phyloP scores from a whole-genome alignment of 2,329 filamentous ascomycete species.

The Calcarisporium arbuscula region DNA sequence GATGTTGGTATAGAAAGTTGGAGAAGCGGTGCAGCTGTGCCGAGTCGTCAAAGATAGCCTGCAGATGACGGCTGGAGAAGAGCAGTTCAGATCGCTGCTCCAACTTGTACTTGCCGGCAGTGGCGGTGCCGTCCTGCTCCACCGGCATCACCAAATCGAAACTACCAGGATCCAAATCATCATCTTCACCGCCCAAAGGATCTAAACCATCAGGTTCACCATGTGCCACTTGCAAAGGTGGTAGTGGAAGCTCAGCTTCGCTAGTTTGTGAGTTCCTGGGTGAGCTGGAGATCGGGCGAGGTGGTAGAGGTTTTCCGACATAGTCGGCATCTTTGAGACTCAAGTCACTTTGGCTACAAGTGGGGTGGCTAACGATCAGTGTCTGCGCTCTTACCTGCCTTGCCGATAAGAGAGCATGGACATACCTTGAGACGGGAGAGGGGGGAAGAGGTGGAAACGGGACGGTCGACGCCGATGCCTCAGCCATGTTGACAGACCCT shows the following conservation, averaged over 20 bases:
- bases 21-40: constrained; percentile 59
- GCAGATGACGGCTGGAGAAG: constrained; percentile 60
- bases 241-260: constrained; percentile 6
- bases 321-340: constrained; percentile 9
- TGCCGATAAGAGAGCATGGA: neutral
- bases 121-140: constrained; percentile 5
- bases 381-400: neutral
- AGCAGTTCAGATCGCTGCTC: constrained; percentile 59
- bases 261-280: neutral
- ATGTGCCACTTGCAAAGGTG: constrained; percentile 8
- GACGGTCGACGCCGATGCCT: too few relatives aligned
- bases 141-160: constrained; percentile 27
- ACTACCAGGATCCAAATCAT: constrained; percentile 30
- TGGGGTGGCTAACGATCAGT: neutral
- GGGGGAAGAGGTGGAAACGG: neutral
- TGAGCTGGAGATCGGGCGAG: constrained; percentile 1
- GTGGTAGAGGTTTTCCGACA: constrained; percentile 8
- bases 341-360: constrained; percentile 8
- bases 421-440: constrained; percentile 1
- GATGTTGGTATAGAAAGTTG: constrained; percentile 53
- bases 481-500: too few relatives aligned
- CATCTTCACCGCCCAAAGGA: constrained; percentile 28
- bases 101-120: constrained; percentile 39
- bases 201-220: constrained; percentile 24
- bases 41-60: constrained; percentile 59